Conservation (phyloP, 805 yeast species). For the Candida montana region DNA sequence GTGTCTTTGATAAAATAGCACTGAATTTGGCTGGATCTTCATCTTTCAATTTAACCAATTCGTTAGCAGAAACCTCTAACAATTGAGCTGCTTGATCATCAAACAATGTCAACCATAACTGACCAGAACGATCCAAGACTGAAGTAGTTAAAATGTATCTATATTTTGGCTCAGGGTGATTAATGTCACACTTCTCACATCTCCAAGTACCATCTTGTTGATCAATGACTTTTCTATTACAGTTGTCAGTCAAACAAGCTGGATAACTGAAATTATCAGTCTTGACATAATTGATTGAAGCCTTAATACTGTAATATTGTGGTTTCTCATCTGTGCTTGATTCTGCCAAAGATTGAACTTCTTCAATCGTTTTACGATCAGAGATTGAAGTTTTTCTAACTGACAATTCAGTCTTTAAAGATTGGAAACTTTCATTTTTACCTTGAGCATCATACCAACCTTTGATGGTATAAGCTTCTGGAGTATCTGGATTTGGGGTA, state of each 20-base stretch:
- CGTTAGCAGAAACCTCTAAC: constrained; percentile 60
- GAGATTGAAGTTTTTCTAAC: constrained; percentile 37
- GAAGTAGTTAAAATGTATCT: constrained; percentile 76
- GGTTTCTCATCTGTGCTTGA: constrained; percentile 73
- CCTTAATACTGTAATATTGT: constrained; percentile 73
- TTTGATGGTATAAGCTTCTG: constrained; percentile 80
- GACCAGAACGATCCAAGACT: constrained; percentile 77
- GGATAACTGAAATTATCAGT: constrained; percentile 83
- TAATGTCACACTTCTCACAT: constrained; percentile 85
- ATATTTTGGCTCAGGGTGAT: constrained; percentile 63
- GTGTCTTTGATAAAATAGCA: constrained; percentile 40
- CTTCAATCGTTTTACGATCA: constrained; percentile 60
- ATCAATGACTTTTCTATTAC: constrained; percentile 81
- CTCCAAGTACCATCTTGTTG: constrained; percentile 76
- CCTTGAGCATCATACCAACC: constrained; percentile 95
- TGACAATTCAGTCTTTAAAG: constrained; percentile 50
- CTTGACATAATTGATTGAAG: constrained; percentile 63
- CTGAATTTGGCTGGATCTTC: constrained; percentile 43
- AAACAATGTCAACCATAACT: constrained; percentile 80
- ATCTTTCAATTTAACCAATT: constrained; percentile 42
- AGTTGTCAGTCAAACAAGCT: constrained; percentile 72
- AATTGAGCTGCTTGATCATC: constrained; percentile 76
- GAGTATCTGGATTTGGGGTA: constrained; percentile 77
- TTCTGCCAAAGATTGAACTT: constrained; percentile 54
- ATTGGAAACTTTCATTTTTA: constrained; percentile 51